phyloP scores from a whole-genome alignment of 176 grass and related monocot species.

The Hyparrhenia diplandra region DNA sequence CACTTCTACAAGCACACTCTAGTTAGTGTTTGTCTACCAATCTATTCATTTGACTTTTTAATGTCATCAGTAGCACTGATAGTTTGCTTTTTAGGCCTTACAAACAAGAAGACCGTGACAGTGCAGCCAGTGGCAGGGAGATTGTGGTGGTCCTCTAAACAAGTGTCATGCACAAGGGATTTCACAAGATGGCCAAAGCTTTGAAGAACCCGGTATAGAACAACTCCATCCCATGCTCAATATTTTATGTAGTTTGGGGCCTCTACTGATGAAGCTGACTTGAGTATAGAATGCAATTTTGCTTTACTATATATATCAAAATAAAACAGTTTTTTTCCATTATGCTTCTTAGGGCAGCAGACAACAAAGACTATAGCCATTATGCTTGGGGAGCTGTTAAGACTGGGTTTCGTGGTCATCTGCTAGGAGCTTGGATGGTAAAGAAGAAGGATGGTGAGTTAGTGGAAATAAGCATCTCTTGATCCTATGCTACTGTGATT shows the following conservation, averaged over 20 bases:
- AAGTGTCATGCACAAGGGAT: conserved; percentile 70
- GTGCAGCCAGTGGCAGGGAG: conserved; percentile 52
- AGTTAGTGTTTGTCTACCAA: conserved; percentile 14
- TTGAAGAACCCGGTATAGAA: conserved; percentile 69
- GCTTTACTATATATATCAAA: too few species aligned
- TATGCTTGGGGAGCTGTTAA: too few species aligned
- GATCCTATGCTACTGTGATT: too few species aligned
- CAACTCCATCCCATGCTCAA: not conserved
- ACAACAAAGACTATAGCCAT: too few species aligned
- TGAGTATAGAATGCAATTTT: not conserved
- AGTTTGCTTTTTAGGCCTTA: conserved; percentile 44
- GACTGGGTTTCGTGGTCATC: too few species aligned
- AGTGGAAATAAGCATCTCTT: too few species aligned
- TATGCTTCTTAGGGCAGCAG: too few species aligned
- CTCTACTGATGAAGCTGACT: not conserved
- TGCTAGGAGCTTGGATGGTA: too few species aligned
- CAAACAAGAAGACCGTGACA: conserved; percentile 62
- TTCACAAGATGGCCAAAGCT: conserved; percentile 74
- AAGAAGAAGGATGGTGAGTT: too few species aligned
- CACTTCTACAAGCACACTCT: conserved; percentile 41
- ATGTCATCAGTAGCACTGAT: not conserved
- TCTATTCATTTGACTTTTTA: not conserved
- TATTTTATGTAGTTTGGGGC: not conserved
- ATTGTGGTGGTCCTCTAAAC: conserved; percentile 41
- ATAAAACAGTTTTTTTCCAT: too few species aligned